Conservation (phyloP, 352 stramenopile species). For the Phytophthora colocasiae region DNA sequence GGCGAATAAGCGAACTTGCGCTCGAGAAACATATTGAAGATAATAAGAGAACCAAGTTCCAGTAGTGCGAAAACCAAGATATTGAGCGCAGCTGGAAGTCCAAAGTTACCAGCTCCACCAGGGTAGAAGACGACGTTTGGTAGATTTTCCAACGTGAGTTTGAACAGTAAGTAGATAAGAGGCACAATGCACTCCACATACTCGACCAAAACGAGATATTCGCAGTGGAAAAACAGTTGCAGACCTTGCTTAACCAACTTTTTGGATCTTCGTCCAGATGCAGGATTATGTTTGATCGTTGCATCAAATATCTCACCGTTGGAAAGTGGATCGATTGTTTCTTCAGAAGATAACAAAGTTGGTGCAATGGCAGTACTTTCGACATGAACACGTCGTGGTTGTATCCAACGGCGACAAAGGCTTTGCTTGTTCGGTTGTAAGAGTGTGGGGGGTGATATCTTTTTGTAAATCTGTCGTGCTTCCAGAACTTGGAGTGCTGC, state of each 20-base stretch:
- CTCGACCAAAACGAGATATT: constrained; percentile 31
- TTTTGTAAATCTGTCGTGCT: neutral
- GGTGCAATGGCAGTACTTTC: neutral
- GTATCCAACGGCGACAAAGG: neutral
- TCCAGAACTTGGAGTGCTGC: neutral
- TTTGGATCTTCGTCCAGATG: neutral
- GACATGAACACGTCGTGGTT: neutral
- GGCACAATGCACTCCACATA: constrained; percentile 40
- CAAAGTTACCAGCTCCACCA: constrained; percentile 7
- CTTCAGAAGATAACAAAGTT: neutral
- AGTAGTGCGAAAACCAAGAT: constrained; percentile 26
- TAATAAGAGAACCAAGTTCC: constrained; percentile 35
- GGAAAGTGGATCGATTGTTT: neutral
- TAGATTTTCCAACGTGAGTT: constrained; percentile 35
- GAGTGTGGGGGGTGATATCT: neutral
- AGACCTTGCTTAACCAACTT: constrained; percentile 18
- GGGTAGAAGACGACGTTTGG: constrained; percentile 43
- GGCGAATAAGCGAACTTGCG: constrained; percentile 38
- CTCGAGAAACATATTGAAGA: constrained; percentile 29
- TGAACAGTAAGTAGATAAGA: constrained; percentile 37
- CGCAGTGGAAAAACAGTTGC: constrained; percentile 42
- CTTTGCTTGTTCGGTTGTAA: neutral
- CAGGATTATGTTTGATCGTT: neutral
- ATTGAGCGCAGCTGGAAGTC: neutral
- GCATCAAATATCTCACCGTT: neutral